A percentile compares a stretch with the other conserved stretches of the same genome.
Evolutionary conservation across 345 rosid genomes (phyloP).

Genomic region (Populus deltoides): DNA sequence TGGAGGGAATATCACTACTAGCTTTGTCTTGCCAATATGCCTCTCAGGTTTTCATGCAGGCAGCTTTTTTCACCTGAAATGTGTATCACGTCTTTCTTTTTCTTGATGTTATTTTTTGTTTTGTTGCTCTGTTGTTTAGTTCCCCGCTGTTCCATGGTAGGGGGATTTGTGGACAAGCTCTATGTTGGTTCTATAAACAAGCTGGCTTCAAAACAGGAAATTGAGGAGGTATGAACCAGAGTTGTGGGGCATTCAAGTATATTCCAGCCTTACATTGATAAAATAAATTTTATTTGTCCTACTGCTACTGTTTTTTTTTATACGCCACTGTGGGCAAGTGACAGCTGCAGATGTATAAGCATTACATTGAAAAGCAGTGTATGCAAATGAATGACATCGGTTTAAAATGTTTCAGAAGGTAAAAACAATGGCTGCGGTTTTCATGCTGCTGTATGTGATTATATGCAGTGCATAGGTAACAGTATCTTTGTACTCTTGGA

Average conservation of each 20-base stretch:
- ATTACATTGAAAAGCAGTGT: background rate
- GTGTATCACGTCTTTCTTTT: background rate
- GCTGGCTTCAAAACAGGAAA: constrained; percentile 58
- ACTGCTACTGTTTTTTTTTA: too few species aligned
- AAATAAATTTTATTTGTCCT: background rate
- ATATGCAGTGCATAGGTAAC: background rate
- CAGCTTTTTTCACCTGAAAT: background rate
- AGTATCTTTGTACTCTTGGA: background rate
- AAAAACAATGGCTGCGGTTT: background rate
- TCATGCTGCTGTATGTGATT: background rate
- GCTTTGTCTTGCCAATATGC: background rate
- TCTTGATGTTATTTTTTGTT: constrained; percentile 6
- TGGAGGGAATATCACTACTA: background rate
- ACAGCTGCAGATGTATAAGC: too few species aligned
- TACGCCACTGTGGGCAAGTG: background rate
- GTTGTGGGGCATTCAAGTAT: constrained; percentile 12
- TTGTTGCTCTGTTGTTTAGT: background rate
- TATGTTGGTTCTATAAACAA: constrained; percentile 71
- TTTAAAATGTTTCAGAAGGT: background rate
- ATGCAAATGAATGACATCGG: background rate
- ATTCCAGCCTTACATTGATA: background rate
- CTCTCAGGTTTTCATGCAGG: background rate
- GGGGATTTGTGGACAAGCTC: constrained; percentile 53
- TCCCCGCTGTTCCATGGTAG: constrained; percentile 19
- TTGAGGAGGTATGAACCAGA: constrained; percentile 56